phyloP scores from a whole-genome alignment of 257 asterid species.

The Ilex asprella region DNA sequence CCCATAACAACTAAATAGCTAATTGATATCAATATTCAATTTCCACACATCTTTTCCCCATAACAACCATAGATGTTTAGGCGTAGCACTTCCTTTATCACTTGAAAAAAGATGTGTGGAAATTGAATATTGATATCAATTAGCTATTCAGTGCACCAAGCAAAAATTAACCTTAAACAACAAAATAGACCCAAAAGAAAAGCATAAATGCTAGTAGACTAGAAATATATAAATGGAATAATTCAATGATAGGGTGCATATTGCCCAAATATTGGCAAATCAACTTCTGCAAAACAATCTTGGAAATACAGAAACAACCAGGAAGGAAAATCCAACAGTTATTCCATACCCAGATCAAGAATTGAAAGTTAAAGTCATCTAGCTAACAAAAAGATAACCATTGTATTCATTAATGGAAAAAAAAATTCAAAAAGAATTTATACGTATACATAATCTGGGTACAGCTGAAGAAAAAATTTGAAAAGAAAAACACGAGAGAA shows the following conservation, averaged over 20 bases:
- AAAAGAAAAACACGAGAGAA: slow-evolving; percentile 7
- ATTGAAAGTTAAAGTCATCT: background rate
- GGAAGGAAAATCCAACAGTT: slow-evolving; percentile 1
- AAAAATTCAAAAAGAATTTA: too few species aligned
- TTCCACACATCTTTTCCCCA: too few species aligned
- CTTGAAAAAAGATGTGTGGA: too few species aligned
- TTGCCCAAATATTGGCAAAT: background rate
- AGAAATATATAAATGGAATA: background rate
- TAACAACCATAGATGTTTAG: too few species aligned
- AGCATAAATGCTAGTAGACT: slow-evolving; percentile 4
- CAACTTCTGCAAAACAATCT: background rate
- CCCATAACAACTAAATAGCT: too few species aligned
- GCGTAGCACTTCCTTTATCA: too few species aligned
- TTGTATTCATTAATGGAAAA: too few species aligned
- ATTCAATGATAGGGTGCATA: background rate
- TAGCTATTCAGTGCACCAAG: too few species aligned
- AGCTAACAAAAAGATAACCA: too few species aligned
- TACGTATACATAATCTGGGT: too few species aligned
- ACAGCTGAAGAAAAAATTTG: background rate
- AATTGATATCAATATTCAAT: too few species aligned
- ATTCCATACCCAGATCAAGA: slow-evolving; percentile 1
- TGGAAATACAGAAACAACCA: background rate
- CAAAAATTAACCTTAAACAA: background rate
- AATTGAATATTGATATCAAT: too few species aligned
- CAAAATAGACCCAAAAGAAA: background rate